Conservation (phyloP, 2,329 filamentous ascomycete genomes). For the Exophiala oligosperma region DNA sequence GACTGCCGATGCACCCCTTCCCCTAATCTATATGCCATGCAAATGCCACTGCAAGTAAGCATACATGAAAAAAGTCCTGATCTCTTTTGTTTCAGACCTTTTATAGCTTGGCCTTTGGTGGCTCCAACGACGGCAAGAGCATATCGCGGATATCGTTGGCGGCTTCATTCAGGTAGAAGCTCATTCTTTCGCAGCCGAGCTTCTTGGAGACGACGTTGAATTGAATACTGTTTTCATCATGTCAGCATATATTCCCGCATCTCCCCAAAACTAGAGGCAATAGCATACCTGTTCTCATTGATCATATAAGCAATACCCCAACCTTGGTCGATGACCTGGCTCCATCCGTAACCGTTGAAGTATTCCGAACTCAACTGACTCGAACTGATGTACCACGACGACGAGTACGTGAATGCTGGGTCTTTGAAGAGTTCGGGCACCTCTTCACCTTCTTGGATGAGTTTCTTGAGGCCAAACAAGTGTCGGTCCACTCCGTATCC, state of each 20-base stretch:
- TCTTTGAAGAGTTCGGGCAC: conserved; percentile 83
- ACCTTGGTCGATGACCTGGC: conserved; percentile 91
- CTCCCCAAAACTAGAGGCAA: neutral
- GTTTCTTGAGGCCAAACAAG: conserved; percentile 94
- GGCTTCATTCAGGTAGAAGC: conserved; percentile 92
- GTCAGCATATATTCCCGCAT: conserved; percentile 27
- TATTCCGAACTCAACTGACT: conserved; percentile 92
- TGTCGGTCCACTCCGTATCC: conserved; percentile 94
- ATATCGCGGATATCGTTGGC: conserved; percentile 86
- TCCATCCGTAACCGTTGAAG: conserved; percentile 99
- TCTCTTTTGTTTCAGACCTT: neutral
- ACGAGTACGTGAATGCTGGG: conserved; percentile 78
- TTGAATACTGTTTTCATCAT: conserved; percentile 66
- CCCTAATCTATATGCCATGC: too few relatives aligned
- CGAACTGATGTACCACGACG: conserved; percentile 85
- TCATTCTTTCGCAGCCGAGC: conserved; percentile 88
- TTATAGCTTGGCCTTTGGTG: conserved; percentile 85
- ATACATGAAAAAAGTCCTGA: too few relatives aligned
- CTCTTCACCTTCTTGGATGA: conserved; percentile 76
- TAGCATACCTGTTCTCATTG: conserved; percentile 83
- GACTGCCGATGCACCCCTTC: too few relatives aligned
- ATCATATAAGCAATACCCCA: conserved; percentile 99
- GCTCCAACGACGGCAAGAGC: conserved; percentile 74
- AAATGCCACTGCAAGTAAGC: too few relatives aligned
- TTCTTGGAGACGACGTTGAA: conserved; percentile 98